phyloP scores from a whole-genome alignment of 106 monocot genomes.

The Apostasia shenzhenica region DNA sequence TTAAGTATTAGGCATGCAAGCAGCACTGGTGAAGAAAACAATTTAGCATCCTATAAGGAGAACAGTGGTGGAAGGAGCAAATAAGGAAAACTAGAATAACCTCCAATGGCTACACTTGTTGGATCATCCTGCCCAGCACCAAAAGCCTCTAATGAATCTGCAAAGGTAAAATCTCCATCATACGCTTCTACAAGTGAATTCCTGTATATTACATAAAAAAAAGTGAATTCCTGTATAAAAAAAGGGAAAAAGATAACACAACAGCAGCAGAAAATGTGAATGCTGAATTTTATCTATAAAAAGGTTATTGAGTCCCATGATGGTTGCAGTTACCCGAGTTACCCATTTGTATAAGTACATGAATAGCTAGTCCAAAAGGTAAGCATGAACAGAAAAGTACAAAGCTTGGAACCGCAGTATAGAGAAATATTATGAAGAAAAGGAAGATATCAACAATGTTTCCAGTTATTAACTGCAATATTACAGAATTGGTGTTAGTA shows the following conservation, averaged over 20 bases:
- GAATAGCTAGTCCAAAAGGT: not conserved
- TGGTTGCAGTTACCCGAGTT: not conserved
- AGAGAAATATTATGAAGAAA: too few relatives aligned
- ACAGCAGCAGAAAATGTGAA: not conserved
- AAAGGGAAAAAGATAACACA: not conserved
- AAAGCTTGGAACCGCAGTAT: not conserved
- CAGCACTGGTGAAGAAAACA: too few relatives aligned
- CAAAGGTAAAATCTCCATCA: constrained; percentile 71
- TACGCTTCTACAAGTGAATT: constrained; percentile 65
- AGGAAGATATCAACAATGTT: not conserved
- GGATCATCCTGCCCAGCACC: constrained; percentile 96
- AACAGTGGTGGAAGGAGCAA: too few relatives aligned
- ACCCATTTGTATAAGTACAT: not conserved
- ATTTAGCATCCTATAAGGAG: too few relatives aligned
- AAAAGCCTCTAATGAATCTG: constrained; percentile 92
- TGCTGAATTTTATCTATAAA: not conserved
- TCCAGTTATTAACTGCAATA: not conserved
- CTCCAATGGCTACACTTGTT: constrained; percentile 94
- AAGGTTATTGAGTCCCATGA: not conserved
- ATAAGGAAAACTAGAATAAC: constrained; percentile 20
- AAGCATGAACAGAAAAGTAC: not conserved
- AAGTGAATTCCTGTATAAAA: not conserved
- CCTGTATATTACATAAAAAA: constrained; percentile 25
- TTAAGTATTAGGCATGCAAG: too few relatives aligned
- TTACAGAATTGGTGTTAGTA: not conserved